A percentile compares a stretch with the other conserved stretches of the same genome.
Conservation (phyloP, 805 yeast species). For the Kazachstania taianensis region DNA sequence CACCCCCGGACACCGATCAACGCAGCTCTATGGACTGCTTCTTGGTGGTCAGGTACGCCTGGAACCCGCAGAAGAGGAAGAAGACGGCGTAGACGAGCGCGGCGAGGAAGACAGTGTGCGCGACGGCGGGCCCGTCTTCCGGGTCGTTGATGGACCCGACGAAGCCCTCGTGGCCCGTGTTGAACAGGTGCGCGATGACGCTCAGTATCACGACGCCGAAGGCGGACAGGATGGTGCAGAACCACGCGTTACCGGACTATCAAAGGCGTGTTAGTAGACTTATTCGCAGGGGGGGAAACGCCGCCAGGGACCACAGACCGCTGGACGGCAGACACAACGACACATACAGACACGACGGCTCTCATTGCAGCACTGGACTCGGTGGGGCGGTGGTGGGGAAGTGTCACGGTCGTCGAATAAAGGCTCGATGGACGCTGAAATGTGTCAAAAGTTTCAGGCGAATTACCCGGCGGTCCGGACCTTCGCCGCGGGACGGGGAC, state of each 20-base stretch:
- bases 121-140: conserved; percentile 87
- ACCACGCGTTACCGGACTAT: conserved; percentile 82
- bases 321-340: neutral
- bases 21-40: conserved; percentile 53
- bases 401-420: too few species aligned
- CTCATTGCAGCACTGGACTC: conserved; percentile 33
- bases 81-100: conserved; percentile 72
- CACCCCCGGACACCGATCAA: too few species aligned
- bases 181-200: conserved; percentile 74
- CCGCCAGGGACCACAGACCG: too few species aligned
- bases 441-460: too few species aligned
- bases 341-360: conserved; percentile 41
- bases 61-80: conserved; percentile 86
- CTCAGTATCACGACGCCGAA: conserved; percentile 84
- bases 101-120: conserved; percentile 82
- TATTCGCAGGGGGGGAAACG: neutral
- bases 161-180: conserved; percentile 77
- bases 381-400: too few species aligned
- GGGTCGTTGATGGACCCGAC: conserved; percentile 90
- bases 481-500: too few species aligned
- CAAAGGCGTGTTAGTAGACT: neutral
- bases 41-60: conserved; percentile 53
- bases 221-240: conserved; percentile 85
- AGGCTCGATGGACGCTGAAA: too few species aligned
- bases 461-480: too few species aligned